A percentile compares a stretch with the other conserved stretches of the same genome.
phyloP scores from a whole-genome alignment of 2,329 filamentous ascomycete genomes.

The Aspergillus sp. region DNA sequence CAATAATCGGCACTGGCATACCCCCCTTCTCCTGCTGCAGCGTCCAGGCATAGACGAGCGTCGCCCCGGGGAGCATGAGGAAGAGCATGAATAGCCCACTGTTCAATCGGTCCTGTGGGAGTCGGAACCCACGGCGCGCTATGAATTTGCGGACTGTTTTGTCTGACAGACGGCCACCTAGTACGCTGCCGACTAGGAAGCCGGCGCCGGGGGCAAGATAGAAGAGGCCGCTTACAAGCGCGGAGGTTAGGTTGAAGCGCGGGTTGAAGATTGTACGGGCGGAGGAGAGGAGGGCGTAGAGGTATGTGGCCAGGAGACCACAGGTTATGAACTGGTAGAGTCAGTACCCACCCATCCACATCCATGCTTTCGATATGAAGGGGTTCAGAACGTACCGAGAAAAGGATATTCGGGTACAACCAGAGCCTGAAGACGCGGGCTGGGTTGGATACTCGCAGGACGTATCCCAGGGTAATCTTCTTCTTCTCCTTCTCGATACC shows the following conservation, averaged over 20 bases:
- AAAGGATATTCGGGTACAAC: conserved; percentile 66
- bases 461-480: conserved; percentile 40
- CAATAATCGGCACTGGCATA: conserved; percentile 62
- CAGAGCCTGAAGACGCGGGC: conserved; percentile 61
- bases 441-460: conserved; percentile 57
- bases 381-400: conserved; percentile 49
- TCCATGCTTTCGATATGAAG: neutral
- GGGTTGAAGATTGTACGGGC: conserved; percentile 74
- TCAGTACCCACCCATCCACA: neutral
- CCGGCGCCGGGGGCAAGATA: conserved; percentile 72
- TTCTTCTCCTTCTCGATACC: neutral
- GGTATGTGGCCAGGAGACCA: conserved; percentile 66
- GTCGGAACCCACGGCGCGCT: conserved; percentile 57
- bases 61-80: conserved; percentile 58
- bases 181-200: conserved; percentile 67
- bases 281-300: conserved; percentile 66
- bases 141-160: conserved; percentile 65
- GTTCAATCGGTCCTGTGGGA: conserved; percentile 68
- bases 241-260: conserved; percentile 65
- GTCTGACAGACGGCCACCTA: conserved; percentile 70
- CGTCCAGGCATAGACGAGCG: conserved; percentile 68
- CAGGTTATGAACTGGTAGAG: conserved; percentile 33
- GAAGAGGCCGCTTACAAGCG: conserved; percentile 68
- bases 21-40: conserved; percentile 56
- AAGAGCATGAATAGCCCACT: conserved; percentile 59